phyloP scores from a whole-genome alignment of 1,284 basidiomycete species.

The Irpex lacteus region DNA sequence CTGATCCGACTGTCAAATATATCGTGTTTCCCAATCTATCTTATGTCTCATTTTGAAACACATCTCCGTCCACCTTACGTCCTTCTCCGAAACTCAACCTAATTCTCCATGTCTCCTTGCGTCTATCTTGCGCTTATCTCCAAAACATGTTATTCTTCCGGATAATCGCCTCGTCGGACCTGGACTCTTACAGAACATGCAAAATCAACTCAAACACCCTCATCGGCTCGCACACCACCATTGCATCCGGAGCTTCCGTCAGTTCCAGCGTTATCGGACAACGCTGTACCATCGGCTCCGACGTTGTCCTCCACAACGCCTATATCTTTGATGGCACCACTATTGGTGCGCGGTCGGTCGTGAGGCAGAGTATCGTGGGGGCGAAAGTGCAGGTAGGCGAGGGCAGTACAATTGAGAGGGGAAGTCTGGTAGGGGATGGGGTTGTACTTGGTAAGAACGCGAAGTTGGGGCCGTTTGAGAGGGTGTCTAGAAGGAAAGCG shows the following conservation, averaged over 20 bases:
- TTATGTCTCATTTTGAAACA: not conserved
- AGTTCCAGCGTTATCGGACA: constrained; percentile 74
- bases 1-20: not conserved
- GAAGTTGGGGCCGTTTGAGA: constrained; percentile 65
- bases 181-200: constrained; percentile 53
- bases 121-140: not conserved
- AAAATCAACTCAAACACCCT: constrained; percentile 82
- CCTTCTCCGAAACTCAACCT: not conserved
- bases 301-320: constrained; percentile 64
- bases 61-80: not conserved
- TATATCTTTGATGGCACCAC: constrained; percentile 82
- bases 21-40: not conserved
- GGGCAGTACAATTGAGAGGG: constrained; percentile 57
- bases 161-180: not conserved
- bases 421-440: constrained; percentile 79
- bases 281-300: constrained; percentile 66
- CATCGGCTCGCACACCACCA: constrained; percentile 69
- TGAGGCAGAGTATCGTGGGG: constrained; percentile 81
- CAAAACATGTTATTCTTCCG: not conserved
- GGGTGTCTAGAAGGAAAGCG: constrained; percentile 56
- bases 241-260: constrained; percentile 65
- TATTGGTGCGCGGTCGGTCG: constrained; percentile 74
- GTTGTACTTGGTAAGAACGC: constrained; percentile 78
- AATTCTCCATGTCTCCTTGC: not conserved
- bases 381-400: constrained; percentile 72